Evolutionary conservation across 371 early-diverging fungal genomes (phyloP).

Genomic region (Mucor lusitanicus): DNA sequence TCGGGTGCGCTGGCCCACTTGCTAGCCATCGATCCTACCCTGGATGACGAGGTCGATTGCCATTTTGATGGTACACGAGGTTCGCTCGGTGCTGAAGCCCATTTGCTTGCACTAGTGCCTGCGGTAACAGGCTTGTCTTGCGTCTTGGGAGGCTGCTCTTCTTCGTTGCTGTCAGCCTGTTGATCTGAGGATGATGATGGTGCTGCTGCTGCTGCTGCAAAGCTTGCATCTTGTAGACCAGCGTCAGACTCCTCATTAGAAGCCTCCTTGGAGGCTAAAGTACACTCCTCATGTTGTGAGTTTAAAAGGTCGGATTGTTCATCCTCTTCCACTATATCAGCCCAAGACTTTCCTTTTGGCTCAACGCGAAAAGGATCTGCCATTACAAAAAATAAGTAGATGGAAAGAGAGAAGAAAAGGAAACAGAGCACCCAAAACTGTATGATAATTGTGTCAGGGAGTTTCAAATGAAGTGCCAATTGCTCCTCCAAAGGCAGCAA

Average conservation of each 20-base stretch:
- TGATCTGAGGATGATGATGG: not conserved
- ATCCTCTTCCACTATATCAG: constrained; percentile 16
- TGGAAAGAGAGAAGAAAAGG: not conserved
- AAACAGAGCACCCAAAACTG: not conserved
- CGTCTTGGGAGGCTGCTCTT: not conserved
- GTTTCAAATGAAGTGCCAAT: not conserved
- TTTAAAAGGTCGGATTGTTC: not conserved
- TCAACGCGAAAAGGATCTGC: not conserved
- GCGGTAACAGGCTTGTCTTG: not conserved
- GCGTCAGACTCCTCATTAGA: not conserved
- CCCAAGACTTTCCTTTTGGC: constrained; percentile 14
- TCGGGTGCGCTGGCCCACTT: constrained; percentile 2
- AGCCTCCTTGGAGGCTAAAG: not conserved
- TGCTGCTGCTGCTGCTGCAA: too few species aligned
- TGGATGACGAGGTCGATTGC: not conserved
- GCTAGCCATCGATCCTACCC: not conserved
- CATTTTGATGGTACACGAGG: not conserved
- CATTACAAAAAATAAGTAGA: not conserved
- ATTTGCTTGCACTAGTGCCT: constrained; percentile 2
- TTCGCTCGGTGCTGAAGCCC: constrained; percentile 7
- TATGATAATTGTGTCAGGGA: not conserved
- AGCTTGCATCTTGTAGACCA: too few species aligned
- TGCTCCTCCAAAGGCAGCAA: not conserved
- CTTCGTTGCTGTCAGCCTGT: not conserved
- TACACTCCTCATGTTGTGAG: not conserved